These are phyloP conservation scores for Iberis pinnata DNA, from an alignment of 345 rosid species.

Conservation along the genomic window DNA sequence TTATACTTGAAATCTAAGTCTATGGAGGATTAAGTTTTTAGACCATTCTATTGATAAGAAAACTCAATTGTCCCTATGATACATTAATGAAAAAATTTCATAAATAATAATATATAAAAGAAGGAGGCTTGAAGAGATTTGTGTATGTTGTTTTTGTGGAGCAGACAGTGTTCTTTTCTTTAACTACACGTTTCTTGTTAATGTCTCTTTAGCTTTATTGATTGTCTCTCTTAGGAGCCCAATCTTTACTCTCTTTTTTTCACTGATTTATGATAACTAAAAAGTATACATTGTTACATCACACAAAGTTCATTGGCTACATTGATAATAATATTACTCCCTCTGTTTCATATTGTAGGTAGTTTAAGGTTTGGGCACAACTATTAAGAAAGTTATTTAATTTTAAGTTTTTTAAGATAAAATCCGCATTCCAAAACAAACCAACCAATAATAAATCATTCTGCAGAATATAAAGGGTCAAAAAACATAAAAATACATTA, in stretches of 20 bases:
- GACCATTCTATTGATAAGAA: slow-evolving; percentile 27
- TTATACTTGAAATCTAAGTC: slow-evolving; percentile 23
- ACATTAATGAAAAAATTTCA: slow-evolving; percentile 18
- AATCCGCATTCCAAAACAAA: no score
- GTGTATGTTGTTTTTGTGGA: slow-evolving; percentile 28
- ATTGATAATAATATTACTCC: slow-evolving; percentile 14
- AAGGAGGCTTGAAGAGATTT: slow-evolving; percentile 24
- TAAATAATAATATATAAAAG: slow-evolving; percentile 5
- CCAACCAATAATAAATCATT: no score
- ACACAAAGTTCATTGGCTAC: slow-evolving; percentile 24
- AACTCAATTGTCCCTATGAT: slow-evolving; percentile 27
- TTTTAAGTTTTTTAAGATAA: no score
- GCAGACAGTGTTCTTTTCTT: slow-evolving; percentile 36
- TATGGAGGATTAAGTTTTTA: slow-evolving; percentile 26
- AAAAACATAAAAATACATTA: no score
- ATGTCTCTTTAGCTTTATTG: slow-evolving; percentile 30
- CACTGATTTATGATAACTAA: slow-evolving; percentile 4
- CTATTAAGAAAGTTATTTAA: no score
- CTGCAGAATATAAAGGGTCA: no score
- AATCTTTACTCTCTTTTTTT: slow-evolving; percentile 7
- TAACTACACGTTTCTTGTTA: slow-evolving; percentile 30
- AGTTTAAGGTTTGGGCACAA: no score
- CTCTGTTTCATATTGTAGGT: no score
- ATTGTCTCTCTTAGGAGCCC: slow-evolving; percentile 29
- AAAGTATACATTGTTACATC: slow-evolving; percentile 24